phyloP scores from a whole-genome alignment of 495 filamentous ascomycete species.

The Aspergillus taichungensis region DNA sequence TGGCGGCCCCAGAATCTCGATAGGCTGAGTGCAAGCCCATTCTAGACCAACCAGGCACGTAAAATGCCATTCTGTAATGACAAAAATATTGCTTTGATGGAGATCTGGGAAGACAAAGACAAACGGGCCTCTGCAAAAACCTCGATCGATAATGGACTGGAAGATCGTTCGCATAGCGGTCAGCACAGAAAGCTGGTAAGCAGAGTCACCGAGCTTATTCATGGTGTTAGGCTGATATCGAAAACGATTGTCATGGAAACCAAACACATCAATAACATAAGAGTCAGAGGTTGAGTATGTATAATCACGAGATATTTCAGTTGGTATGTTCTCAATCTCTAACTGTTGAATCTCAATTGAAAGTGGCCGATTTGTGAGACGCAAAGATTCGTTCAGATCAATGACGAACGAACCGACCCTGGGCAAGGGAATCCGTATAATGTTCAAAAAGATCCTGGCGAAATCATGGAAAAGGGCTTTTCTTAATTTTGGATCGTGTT shows the following conservation, averaged over 20 bases:
- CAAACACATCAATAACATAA: conserved; percentile 25
- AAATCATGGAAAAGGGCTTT: conserved; percentile 22
- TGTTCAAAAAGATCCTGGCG: conserved; percentile 18
- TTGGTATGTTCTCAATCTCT: conserved; percentile 30
- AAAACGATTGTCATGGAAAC: conserved; percentile 22
- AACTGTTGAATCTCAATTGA: conserved; percentile 17
- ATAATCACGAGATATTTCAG: conserved; percentile 20
- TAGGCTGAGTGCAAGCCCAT: conserved; percentile 24
- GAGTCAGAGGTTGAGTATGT: conserved; percentile 27
- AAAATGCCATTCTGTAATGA: conserved; percentile 17
- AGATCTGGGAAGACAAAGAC: conserved; percentile 19
- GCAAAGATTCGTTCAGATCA: conserved; percentile 15
- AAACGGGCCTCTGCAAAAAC: conserved; percentile 16
- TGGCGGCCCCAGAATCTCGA: conserved; percentile 20
- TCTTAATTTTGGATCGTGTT: conserved; percentile 9
- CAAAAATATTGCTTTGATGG: conserved; percentile 23
- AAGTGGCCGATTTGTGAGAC: conserved; percentile 21
- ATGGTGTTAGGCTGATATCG: conserved; percentile 26
- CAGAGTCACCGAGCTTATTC: conserved; percentile 18
- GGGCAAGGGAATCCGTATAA: conserved; percentile 15
- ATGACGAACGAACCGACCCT: conserved; percentile 18
- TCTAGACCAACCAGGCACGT: conserved; percentile 23
- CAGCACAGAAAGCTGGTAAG: conserved; percentile 18
- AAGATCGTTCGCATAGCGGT: conserved; percentile 18
- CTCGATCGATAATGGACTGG: conserved; percentile 14